Evolutionary conservation across 2,329 filamentous ascomycete genomes (phyloP), one percentile per base, ranked within the genome.

Genomic region (Colletotrichum gloeosporioides): DNA sequence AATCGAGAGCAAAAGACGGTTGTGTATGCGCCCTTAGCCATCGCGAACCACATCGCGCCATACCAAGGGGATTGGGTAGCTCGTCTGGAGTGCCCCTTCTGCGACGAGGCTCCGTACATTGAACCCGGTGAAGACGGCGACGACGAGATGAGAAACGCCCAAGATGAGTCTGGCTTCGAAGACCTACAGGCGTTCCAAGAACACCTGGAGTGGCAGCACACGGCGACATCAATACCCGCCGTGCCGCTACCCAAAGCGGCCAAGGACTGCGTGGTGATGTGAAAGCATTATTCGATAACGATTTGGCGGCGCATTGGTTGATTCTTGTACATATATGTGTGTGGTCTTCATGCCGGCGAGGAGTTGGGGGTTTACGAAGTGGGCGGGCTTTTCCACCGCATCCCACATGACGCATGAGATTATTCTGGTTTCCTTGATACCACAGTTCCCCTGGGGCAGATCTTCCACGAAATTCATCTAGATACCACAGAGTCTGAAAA

Each of bases 131-230:
- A 85, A 57, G 88, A 90, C 74, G 89, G 88, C 77, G 89, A 90
- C 57, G 89, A 89, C 77, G 89, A 90, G 62, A 80, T 86, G 44
- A 84, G 88, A 67, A 85, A 84, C 32, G 89, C 88, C 18, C 86
- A 87, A 77, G 86, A 90, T 70, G 89, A 89, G 70, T 79, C 79
- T 39, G 87, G 87, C 6, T 90, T 91, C 79, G 86, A 87, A 59
- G 86, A 87, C 77, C 80, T 92, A 61, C 83, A 81, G 18, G 84
- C 85, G 18, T 88, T 92, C 49, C 88, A 88, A 80, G 87, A 88
- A 75, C 91, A 92, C 78, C 84, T 92, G 32, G 89, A 89, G 78
- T 92, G 91, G 91, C 85, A 87, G 77, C 91, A 92, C 78, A 86
- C 86, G 8, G 83, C 85, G 2, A 79, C 85, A 12, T 82, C 84